Evolutionary conservation across 139 green algal genomes (phyloP).

Genomic region (Chlorella sp.): DNA sequence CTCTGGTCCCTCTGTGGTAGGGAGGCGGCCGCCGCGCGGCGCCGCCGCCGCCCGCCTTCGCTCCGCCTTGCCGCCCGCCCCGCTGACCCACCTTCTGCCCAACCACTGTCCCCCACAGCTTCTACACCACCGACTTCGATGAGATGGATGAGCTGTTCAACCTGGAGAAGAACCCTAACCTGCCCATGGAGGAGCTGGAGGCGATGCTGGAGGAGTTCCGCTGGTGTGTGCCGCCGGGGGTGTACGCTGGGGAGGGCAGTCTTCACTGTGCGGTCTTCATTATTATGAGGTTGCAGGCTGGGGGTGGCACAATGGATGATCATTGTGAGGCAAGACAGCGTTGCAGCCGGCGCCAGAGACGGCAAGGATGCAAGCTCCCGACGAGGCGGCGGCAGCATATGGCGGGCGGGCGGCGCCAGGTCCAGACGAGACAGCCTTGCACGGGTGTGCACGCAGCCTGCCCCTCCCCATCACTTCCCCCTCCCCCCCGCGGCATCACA

Average conservation of each 20-base stretch:
- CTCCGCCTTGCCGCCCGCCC: background rate
- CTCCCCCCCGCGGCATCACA: too few species aligned
- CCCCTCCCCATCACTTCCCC: too few species aligned
- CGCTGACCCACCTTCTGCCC: background rate
- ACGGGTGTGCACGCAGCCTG: background rate
- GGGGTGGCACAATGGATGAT: too few species aligned
- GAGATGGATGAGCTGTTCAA: conserved; percentile 98
- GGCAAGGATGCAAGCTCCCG: background rate
- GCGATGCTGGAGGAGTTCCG: conserved; percentile 94
- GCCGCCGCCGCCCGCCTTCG: background rate
- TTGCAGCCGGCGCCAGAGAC: background rate
- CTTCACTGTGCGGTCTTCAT: too few species aligned
- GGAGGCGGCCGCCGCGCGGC: background rate
- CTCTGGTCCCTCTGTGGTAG: background rate
- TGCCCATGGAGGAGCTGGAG: conserved; percentile 92
- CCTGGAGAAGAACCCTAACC: conserved; percentile 93
- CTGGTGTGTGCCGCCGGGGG: conserved; percentile 43
- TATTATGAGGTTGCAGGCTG: too few species aligned
- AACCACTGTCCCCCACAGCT: conserved; percentile 50
- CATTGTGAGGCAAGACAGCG: too few species aligned
- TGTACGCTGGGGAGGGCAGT: too few species aligned
- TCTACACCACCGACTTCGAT: conserved; percentile 99
- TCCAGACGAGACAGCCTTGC: background rate
- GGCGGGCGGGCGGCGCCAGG: background rate
- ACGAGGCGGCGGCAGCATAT: background rate